Evolutionary conservation across 2,329 filamentous ascomycete species (phyloP).

Genomic region (Aureobasidium sp.): DNA sequence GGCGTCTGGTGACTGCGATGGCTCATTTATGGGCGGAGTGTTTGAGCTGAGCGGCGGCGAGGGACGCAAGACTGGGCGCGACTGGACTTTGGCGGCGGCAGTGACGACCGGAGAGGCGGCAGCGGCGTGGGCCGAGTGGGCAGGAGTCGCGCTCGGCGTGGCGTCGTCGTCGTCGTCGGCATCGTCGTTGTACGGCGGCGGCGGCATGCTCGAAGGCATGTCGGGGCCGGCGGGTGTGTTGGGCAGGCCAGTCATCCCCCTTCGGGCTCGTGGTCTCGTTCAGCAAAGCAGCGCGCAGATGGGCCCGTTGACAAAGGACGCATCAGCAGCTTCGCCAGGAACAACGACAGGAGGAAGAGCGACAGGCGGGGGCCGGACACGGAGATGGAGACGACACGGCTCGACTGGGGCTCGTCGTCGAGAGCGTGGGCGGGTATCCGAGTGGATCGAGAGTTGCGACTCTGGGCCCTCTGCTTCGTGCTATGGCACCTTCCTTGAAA

Average conservation of each 20-base stretch:
- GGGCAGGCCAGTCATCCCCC: background rate
- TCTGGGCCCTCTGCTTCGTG: background rate
- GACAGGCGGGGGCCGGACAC: background rate
- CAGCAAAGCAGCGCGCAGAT: conserved; percentile 10
- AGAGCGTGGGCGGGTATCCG: background rate
- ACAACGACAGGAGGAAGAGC: background rate
- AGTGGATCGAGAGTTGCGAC: conserved; percentile 1
- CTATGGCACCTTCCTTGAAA: background rate
- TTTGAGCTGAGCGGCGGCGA: conserved; percentile 4
- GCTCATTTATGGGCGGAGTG: background rate
- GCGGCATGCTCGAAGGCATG: background rate
- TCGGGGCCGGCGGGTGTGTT: background rate
- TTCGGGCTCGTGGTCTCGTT: conserved; percentile 3
- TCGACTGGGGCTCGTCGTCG: conserved; percentile 3
- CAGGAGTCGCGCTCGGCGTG: conserved; percentile 1
- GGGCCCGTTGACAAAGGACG: background rate
- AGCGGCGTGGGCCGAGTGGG: background rate
- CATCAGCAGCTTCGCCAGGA: background rate
- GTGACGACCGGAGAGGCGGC: background rate
- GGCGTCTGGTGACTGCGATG: background rate
- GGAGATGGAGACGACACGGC: background rate
- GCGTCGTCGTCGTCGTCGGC: conserved; percentile 6
- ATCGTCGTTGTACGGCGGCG: conserved; percentile 5
- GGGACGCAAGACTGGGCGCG: conserved; percentile 1
- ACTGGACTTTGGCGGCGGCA: conserved; percentile 2